Base-by-base conservation (phyloP, 2,329 filamentous ascomycete species). In the Neofusicoccum laricinum region DNA sequence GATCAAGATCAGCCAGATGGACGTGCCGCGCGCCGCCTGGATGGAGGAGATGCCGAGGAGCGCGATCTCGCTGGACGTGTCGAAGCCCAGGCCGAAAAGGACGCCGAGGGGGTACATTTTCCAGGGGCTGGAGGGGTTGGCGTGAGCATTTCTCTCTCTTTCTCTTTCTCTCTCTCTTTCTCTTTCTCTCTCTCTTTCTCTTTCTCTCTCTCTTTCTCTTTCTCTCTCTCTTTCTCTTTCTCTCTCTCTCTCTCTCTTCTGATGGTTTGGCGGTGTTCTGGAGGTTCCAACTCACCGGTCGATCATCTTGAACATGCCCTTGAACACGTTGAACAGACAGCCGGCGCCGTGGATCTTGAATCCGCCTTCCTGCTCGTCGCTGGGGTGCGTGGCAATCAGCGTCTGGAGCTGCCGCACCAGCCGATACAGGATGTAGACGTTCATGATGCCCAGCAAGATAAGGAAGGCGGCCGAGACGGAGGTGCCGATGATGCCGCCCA, bases 21-120 rank as follows among this genome's bases (percentile, higher is more conserved):
- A 92, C 0, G 93, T 97, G 1, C 94, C 94, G 66, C 90, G 84
- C 0, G 92, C 88, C 0, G 90, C 93, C 71, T 97, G 90, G 1
- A 99, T 88, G 34, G 90, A 93, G 0, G 92, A 90, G 67, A 98
- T 96, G 0, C 94, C 95, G 0, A 99, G 79, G 7, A 99, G 84
- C 0, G 95, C 94, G 71, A 98, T 91, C 76, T 99, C 94, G 7
- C 92, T 96, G 45, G 91, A 96, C 0, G 95, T 98, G 74, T 98
- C 95, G 74, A 99, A 98, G 0, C 94, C 95, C 0, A 98, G 82
- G 0, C 94, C 95, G 64, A 82, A 98, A 4, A 98, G 80, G 0
- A 98, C 84, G 0, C 94, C 94, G 0, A 97, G 80, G 0, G 92
- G 93, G 69, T 96, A 95, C 93, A 97, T 97, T 77, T 98, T 98